Base-by-base conservation (phyloP, 192 early-diverging fungal species). In the Gamsiella multidivaricata region DNA sequence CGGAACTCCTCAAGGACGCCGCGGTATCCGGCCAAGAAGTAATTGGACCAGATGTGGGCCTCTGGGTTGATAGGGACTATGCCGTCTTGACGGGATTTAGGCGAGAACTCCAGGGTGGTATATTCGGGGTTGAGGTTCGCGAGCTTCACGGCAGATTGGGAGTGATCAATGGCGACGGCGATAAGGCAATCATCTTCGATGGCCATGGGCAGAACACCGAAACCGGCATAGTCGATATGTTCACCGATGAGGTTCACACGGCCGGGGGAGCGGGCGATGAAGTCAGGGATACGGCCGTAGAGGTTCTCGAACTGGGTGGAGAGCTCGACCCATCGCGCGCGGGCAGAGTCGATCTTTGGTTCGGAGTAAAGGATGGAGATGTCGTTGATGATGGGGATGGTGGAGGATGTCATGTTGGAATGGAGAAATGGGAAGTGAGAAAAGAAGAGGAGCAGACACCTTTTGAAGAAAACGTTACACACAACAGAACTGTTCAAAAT, bases 211-310 rank as follows among this genome's bases (percentile, higher is more conserved):
- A 98, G 86, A 17, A 98, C 97, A 18, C 93, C 93, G 62, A 92
- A 94, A 26, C 95, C 96, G 67, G 90, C 91, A 84, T 97, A 97
- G 84, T 98, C 97, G 50, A 98, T 93, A 75, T 98, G 97, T 74
- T 98, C 97, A 36, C 96, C 97, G 73, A 98, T 98, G 33, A 98
- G 84, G 83, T 98, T 98, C 32, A 97, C 95, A 22, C 95, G 87
- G 37, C 97, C 97, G 4, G 97, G 96, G 3, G 93, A 90, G 32
- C 97, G 90, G 37, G 91, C 93, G 53, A 93, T 89, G 81, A 96
- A 95, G 33, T 91, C 88, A 0, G 95, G 94, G 41, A 75, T 58
- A 51, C 67, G 60, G 51, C 89, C 88, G 56, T 85, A 92, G 14
- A 54, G 49, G 3, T 64, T 54, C 61, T 86, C 61, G 73, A 94